These are phyloP conservation scores for Opeltia flavorubescens DNA, from an alignment of 495 filamentous ascomycete genomes.

Conservation along the genomic window DNA sequence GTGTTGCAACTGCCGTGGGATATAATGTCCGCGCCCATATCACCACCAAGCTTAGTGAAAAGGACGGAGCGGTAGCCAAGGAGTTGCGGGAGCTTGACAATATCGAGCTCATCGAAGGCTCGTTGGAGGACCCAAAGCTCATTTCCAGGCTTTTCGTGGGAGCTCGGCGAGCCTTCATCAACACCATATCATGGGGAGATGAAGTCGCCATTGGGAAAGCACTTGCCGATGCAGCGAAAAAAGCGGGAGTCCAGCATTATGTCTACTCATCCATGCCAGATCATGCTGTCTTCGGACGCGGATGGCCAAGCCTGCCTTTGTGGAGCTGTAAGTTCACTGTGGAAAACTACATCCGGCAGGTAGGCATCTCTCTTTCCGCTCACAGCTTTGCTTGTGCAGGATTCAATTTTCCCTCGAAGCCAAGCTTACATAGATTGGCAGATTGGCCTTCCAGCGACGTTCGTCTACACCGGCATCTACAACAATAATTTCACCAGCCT, in stretches of 20 bases:
- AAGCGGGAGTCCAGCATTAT: slow-evolving; percentile 73
- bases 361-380: not conserved
- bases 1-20: slow-evolving; percentile 81
- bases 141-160: slow-evolving; percentile 68
- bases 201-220: slow-evolving; percentile 78
- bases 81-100: slow-evolving; percentile 72
- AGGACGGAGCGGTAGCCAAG: slow-evolving; percentile 55
- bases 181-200: slow-evolving; percentile 95
- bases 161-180: slow-evolving; percentile 86
- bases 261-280: slow-evolving; percentile 96
- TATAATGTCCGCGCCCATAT: slow-evolving; percentile 84
- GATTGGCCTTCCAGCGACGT: slow-evolving; percentile 72
- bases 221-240: slow-evolving; percentile 80
- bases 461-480: slow-evolving; percentile 93
- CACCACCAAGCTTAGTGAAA: slow-evolving; percentile 38
- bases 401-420: no score
- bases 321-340: slow-evolving; percentile 88
- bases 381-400: not conserved
- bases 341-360: slow-evolving; percentile 74
- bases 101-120: slow-evolving; percentile 69
- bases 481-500: slow-evolving; percentile 98
- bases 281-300: slow-evolving; percentile 57
- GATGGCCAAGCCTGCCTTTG: slow-evolving; percentile 70
- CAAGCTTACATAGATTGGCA: no score
- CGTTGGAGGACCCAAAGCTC: slow-evolving; percentile 57